phyloP scores from a whole-genome alignment of 148 eudicot genomes.

The Tetragonia tetragonoides region DNA sequence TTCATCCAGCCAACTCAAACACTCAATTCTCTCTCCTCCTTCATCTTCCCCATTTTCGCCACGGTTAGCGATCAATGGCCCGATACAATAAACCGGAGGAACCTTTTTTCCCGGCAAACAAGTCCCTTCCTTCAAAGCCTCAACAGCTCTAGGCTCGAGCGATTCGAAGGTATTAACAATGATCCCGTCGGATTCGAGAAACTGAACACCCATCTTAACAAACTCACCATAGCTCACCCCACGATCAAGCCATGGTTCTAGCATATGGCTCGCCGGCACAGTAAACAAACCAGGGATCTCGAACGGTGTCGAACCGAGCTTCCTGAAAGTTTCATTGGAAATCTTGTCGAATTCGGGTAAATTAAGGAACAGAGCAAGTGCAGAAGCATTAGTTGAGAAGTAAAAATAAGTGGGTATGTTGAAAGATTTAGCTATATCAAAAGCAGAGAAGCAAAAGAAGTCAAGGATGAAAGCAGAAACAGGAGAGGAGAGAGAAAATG shows the following conservation, averaged over 20 bases:
- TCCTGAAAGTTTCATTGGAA: conserved; percentile 34
- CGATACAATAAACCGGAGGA: conserved; percentile 48
- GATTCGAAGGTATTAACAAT: conserved; percentile 39
- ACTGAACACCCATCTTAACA: conserved; percentile 1
- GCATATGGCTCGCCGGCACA: conserved; percentile 40
- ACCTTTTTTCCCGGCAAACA: conserved; percentile 28
- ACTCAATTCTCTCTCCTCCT: conserved; percentile 28
- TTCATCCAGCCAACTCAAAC: conserved; percentile 47
- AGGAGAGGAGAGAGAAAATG: conserved; percentile 8
- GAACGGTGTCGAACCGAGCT: conserved; percentile 16
- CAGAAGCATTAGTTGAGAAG: conserved; percentile 38
- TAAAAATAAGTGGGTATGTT: conserved; percentile 44
- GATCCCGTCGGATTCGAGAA: conserved; percentile 35
- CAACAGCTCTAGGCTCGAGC: conserved; percentile 33
- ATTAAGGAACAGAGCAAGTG: conserved; percentile 30
- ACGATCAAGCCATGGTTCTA: conserved; percentile 32
- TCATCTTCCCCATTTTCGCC: not conserved
- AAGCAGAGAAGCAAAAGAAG: conserved; percentile 39
- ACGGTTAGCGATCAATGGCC: conserved; percentile 41
- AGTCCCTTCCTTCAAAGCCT: conserved; percentile 28
- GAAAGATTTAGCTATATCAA: conserved; percentile 26
- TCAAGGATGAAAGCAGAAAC: conserved; percentile 46
- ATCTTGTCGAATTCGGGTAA: conserved; percentile 18
- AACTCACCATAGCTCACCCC: conserved; percentile 19
- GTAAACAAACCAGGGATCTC: conserved; percentile 48